Evolutionary conservation across 140 eudicot genomes (phyloP), one percentile per base, ranked within the genome.

Genomic region (Oenanthe javanica): DNA sequence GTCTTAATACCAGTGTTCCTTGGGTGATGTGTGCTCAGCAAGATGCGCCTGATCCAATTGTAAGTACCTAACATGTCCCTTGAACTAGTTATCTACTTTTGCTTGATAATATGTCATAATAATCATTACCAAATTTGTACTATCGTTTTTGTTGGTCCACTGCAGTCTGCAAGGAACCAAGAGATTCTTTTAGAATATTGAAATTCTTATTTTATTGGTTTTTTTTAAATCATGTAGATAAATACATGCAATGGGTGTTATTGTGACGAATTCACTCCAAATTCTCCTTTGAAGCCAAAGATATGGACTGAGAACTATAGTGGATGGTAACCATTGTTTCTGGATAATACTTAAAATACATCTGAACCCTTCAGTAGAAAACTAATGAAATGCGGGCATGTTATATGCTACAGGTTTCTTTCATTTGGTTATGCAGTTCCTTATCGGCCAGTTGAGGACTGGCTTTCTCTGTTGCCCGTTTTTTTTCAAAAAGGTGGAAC

Each of bases 21-120:
- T 93, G 97, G 97, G 96, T 93, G 85, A 93, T 93, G 97, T 93
- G 97, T 31, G n/a, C 79, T 52, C 97, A 93, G 73, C 66, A 77
- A 27, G 96, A 90, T 86, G 96, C 97, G 55, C 97, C 96, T 64
- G 96, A 93, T 89, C 94, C 97, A 40, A 81, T 93, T 73, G 97
- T 90, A 92, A 82, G 93, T 85, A 72, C 23, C 1, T 23, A 18
- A 6, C 46, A 5, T 5, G 16, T 8, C 6, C 38, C 7, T 7
- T 1, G 19, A 25, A 1, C 61, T 18, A 42, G 45, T 42, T 42
- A 1, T 40, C 2, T 42, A 42, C 45, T 2, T 42, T 4, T 78
- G 23, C 75, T 78, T 10, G 12, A 52, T 77, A 38, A 13, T 36
- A 50, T 27, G 43, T 51, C 59, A 47, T 27, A 76, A 51, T n/a